Conservation (phyloP, 768 basidiomycete species). For the Rhodotorula paludigena region DNA sequence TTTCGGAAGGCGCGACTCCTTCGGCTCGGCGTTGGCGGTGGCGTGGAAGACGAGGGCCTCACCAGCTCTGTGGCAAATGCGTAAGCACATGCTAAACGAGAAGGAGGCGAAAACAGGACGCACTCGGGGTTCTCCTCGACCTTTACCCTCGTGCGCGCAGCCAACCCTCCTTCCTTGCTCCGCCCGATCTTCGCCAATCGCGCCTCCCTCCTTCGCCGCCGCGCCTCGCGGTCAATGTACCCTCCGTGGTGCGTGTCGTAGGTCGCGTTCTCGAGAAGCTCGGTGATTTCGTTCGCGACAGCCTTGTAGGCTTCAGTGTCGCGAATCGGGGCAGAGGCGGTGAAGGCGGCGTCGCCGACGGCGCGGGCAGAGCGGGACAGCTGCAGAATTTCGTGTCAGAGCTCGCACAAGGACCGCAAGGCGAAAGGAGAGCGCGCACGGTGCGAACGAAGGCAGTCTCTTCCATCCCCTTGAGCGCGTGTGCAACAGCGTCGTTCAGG, state of each 20-base stretch:
- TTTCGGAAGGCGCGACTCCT: conserved; percentile 65
- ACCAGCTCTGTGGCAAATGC: conserved; percentile 55
- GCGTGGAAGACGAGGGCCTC: conserved; percentile 77
- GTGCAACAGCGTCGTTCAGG: conserved; percentile 86
- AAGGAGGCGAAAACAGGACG: conserved; percentile 44
- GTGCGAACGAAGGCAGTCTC: conserved; percentile 82
- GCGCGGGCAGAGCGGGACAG: conserved; percentile 80
- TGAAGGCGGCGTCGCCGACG: conserved; percentile 75
- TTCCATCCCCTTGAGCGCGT: conserved; percentile 87
- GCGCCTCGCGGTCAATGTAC: conserved; percentile 70
- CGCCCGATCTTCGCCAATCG: conserved; percentile 82
- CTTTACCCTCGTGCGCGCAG: conserved; percentile 50
- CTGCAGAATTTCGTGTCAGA: conserved; percentile 53
- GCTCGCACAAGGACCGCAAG: no score
- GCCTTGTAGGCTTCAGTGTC: conserved; percentile 93
- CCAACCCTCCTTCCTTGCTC: conserved; percentile 54
- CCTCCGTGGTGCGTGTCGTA: conserved; percentile 84
- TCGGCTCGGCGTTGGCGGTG: conserved; percentile 65
- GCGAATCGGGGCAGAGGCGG: conserved; percentile 92
- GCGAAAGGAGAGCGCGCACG: background rate
- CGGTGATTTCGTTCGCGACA: conserved; percentile 77
- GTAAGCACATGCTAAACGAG: background rate
- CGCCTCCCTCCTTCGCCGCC: conserved; percentile 69
- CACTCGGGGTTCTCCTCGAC: conserved; percentile 75
- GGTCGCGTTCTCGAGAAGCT: conserved; percentile 88